Conservation (phyloP, 495 filamentous ascomycete species). For the Jackrogersella multiformis region DNA sequence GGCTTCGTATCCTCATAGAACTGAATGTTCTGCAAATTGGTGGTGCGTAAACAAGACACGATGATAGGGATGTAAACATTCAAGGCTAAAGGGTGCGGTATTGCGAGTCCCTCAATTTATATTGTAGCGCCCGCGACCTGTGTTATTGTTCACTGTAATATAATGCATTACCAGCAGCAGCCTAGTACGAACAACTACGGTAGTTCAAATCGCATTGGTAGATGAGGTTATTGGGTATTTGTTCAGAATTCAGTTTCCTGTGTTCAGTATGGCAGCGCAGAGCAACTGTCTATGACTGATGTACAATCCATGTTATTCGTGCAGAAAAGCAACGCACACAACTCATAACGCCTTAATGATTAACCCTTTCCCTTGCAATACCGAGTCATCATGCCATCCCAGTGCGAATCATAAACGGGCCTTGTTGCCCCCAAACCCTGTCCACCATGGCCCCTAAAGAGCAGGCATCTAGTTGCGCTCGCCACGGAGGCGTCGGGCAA, state of each 20-base stretch:
- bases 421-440: slow-evolving; percentile 31
- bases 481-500: slow-evolving; percentile 94
- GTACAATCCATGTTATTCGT: slow-evolving; percentile 44
- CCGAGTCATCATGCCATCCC: slow-evolving; percentile 50
- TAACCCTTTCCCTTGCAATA: slow-evolving; percentile 46
- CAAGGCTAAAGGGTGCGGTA: no score
- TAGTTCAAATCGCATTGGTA: no score
- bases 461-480: slow-evolving; percentile 72
- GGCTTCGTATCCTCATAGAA: no score
- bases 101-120: no score
- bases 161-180: no score
- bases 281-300: slow-evolving; percentile 39
- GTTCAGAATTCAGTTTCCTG: slow-evolving; percentile 31
- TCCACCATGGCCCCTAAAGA: slow-evolving; percentile 32
- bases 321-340: slow-evolving; percentile 46
- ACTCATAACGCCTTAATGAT: slow-evolving; percentile 53
- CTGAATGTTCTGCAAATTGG: no score
- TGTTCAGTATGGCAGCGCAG: slow-evolving; percentile 36
- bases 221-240: no score
- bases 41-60: no score
- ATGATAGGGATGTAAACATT: no score
- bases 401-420: slow-evolving; percentile 44
- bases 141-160: no score
- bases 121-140: no score
- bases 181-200: no score